Base-by-base conservation (phyloP, 208 protist species). In the Crithidia brevicula region DNA sequence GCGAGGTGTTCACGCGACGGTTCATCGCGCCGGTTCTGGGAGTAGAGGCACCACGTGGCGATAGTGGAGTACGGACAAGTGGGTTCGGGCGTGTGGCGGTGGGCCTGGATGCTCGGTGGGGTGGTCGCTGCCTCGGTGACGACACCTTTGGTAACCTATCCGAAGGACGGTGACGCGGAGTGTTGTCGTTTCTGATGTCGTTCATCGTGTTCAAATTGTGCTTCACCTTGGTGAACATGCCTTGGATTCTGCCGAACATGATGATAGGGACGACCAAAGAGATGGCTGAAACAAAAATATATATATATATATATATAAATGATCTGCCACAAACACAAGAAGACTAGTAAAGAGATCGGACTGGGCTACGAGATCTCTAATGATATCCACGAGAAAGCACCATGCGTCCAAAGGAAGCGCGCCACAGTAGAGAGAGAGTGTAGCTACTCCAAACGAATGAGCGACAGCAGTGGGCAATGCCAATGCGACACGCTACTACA, bases 191-290 rank as follows among this genome's bases (percentile, higher is more conserved):
- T 20, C 16, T 9, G 3, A 0, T 18, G 33, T 20, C 34, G 40
- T 43, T 27, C 18, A 28, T 47, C 3, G 47, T 52, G 47, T 22
- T 33, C 33, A 45, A 30, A 20, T 25, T 40, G 20, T 59, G 30
- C 22, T 27, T 15, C 30, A 59, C 53, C 18, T 59, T 59, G 15
- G 31, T 59, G 33, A 59, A 40, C 30, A 59, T 27, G 10, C 33
- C 34, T 15, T 59, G 30, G 20, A 59, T 40, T 45, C 45, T 59
- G 53, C 25, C 33, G 0, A 59, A 30, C 53, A 59, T 59, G 34
- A 18, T 25, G 10, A 1, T 1, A n/a, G 0, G 8, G 36, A 16
- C 1, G 10, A 40, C 10, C 36, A 16, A 16, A 13, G 8, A 1
- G 15, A 40, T 40, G 10, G 15, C 10, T 13, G 36, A 40, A 51